These are phyloP conservation scores for Diaporthe ampelina DNA, from an alignment of 2,329 filamentous ascomycete species.

Conservation along the genomic window DNA sequence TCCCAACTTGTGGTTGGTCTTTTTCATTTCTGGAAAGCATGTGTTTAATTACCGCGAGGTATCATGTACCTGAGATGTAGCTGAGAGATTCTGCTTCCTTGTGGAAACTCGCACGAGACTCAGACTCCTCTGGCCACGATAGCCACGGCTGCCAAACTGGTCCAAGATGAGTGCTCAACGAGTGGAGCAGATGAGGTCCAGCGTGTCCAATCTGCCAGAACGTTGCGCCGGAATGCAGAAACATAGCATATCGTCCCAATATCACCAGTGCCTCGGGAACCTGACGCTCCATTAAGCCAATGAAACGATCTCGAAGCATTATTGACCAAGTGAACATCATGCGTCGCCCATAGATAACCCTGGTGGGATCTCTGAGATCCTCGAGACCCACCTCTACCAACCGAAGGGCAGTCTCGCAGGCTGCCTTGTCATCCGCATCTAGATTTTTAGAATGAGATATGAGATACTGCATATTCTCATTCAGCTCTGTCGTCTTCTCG, in stretches of 20 bases:
- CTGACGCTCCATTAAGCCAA: constrained; percentile 4
- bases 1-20: no score
- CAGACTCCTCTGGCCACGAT: no score
- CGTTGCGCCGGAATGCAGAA: constrained; percentile 1
- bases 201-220: neutral
- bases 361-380: neutral
- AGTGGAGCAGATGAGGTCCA: neutral
- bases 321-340: constrained; percentile 27
- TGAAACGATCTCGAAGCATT: neutral
- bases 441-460: neutral
- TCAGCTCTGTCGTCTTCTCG: constrained; percentile 38
- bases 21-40: no score
- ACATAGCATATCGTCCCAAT: constrained; percentile 24
- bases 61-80: no score
- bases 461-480: neutral
- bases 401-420: constrained; percentile 9
- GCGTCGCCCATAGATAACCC: neutral
- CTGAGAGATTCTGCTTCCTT: no score
- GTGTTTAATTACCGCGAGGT: no score
- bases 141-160: no score
- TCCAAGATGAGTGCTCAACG: no score
- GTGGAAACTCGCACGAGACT: no score
- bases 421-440: neutral
- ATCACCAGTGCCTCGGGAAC: constrained; percentile 23
- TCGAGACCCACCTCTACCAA: constrained; percentile 24